Evolutionary conservation across 2,329 filamentous ascomycete species (phyloP), one percentile per base, ranked within the genome.

Genomic region (Exophiala bonariae): DNA sequence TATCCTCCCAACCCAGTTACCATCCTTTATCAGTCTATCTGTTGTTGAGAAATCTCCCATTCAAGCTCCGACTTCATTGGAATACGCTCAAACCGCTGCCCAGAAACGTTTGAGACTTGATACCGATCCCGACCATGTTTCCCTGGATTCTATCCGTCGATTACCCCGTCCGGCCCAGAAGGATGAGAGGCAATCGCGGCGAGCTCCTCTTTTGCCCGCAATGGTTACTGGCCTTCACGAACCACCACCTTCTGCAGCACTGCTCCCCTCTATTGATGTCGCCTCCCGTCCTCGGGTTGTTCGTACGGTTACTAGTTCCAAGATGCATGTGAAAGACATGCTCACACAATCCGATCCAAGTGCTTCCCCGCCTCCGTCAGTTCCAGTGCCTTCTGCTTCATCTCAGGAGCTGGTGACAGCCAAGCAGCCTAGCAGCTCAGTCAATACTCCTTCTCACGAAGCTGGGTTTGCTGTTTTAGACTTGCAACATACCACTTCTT

Each of bases 151-250:
- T 44, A 68, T 72, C 58, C 60, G 75, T 34, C 73, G 74, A 50
- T 59, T 76, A 9, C 73, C 73, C 16, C 72, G 72, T 22, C 73
- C 73, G 6, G 68, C 71, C 48, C 61, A 68, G n/a, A 71, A 74
- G 36, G 69, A 71, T 45, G 69, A 72, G 48, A 66, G 67, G 45
- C 67, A 71, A 37, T 66, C 62, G n/a, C 69, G 33, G 66, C 71
- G 5, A 69, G 73, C 57, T 65, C 69, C 18, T 66, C 70, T 18
- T 18, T 45, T 61, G 19, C 58, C 75, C 54, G 69, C 72, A 35
- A 73, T 74, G 50, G 63, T 85, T 9, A 81, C 81, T 58, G 80
- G 80, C 6, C 63, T 85, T 34, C 80, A 83, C 63, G 80, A 85
- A 52, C 81, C 81, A 2, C 81, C 81, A 11, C 80, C 80, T 7